These are phyloP conservation scores for apple (Malus domestica) DNA, from an alignment of 306 rosid species.

Conservation along the genomic window ASM211411v1 NC_041805.1:28978501-28979000, in stretches of 20 bases:
- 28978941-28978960: too few species aligned
- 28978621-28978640: neutral
- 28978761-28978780: neutral
- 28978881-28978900: fast-evolving
- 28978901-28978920: fast-evolving
- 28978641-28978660: neutral
- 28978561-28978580: too few species aligned
- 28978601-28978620: too few species aligned
- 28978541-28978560: neutral
- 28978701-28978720: neutral
- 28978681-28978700: neutral
- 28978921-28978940: too few species aligned
- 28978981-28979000: fast-evolving
- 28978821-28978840: neutral
- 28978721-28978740: neutral
- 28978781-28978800: neutral
- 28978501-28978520: too few species aligned
- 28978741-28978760: neutral
- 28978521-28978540: too few species aligned
- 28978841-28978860: neutral
- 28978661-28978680: neutral
- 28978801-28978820: neutral
- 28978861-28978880: fast-evolving
- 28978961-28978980: too few species aligned
- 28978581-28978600: too few species aligned